A percentile compares a stretch with the other conserved stretches of the same genome.
These are phyloP conservation scores for Sphaerulina vaccinii DNA, from an alignment of 2,329 filamentous ascomycete species.

Conservation along the genomic window DNA sequence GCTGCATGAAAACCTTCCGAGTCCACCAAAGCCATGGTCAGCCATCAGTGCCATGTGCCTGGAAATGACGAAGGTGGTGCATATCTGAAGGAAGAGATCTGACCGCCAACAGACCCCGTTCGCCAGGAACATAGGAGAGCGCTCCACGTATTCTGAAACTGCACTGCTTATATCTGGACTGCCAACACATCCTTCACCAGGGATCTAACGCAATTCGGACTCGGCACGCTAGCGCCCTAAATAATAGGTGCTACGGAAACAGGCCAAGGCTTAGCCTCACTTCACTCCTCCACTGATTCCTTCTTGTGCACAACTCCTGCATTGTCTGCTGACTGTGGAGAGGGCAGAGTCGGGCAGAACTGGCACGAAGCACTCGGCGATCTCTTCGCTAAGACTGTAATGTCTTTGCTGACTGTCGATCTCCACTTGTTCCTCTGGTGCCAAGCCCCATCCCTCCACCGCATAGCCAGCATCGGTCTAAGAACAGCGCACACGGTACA, in stretches of 20 bases:
- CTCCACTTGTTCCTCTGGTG: background rate
- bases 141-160: background rate
- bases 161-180: too few species aligned
- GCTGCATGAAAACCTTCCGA: background rate
- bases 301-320: background rate
- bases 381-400: background rate
- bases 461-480: background rate
- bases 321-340: background rate
- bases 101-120: background rate
- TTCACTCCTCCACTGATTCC: slow-evolving; percentile 4
- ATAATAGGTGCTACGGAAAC: background rate
- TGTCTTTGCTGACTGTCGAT: slow-evolving; percentile 7
- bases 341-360: background rate
- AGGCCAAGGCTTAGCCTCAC: slow-evolving; percentile 7
- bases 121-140: background rate
- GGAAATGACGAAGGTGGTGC: background rate
- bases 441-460: slow-evolving; percentile 7
- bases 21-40: background rate
- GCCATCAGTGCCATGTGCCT: background rate
- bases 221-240: background rate
- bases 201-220: background rate
- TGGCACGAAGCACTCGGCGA: background rate
- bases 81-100: background rate
- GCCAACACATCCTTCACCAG: background rate
- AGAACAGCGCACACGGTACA: background rate